These are phyloP conservation scores for Zalerion maritima DNA, from an alignment of 495 filamentous ascomycete genomes.

Conservation along the genomic window DNA sequence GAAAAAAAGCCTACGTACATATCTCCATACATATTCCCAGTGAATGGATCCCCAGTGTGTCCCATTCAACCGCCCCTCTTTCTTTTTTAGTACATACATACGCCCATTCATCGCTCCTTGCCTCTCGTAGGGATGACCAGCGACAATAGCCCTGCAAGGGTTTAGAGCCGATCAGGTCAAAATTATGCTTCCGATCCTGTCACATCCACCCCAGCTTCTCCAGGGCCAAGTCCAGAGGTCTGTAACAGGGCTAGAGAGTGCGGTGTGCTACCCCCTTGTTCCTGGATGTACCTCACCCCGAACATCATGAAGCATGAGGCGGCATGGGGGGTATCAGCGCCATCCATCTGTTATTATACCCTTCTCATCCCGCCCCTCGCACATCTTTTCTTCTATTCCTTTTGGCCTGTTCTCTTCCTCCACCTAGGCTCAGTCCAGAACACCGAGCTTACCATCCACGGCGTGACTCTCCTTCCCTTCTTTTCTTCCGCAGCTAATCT, in stretches of 20 bases:
- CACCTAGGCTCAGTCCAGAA: conserved; percentile 22
- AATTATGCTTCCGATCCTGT: conserved; percentile 14
- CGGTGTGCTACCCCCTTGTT: conserved; percentile 9
- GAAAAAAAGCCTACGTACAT: too few species aligned
- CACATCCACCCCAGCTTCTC: conserved; percentile 16
- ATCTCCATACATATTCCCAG: too few species aligned
- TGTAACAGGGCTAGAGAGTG: conserved; percentile 23
- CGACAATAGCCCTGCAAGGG: too few species aligned
- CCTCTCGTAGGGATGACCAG: too few species aligned
- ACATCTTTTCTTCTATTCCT: conserved; percentile 9
- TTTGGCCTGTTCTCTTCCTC: conserved; percentile 21
- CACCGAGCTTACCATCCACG: conserved; percentile 22
- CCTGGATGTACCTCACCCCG: conserved; percentile 18
- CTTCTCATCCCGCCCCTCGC: conserved; percentile 14
- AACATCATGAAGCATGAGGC: conserved; percentile 18
- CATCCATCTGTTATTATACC: conserved; percentile 22
- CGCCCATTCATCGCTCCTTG: too few species aligned
- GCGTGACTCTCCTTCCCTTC: conserved; percentile 28
- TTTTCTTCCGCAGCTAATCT: conserved; percentile 38
- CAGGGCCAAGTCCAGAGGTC: conserved; percentile 12
- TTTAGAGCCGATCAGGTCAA: conserved; percentile 15
- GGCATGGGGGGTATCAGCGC: conserved; percentile 6
- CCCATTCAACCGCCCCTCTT: too few species aligned
- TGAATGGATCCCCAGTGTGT: too few species aligned
- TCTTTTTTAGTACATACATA: too few species aligned